Evolutionary conservation across 2,329 filamentous ascomycete genomes (phyloP), one percentile per base, ranked within the genome.

Genomic region (Talaromyces piceae): DNA sequence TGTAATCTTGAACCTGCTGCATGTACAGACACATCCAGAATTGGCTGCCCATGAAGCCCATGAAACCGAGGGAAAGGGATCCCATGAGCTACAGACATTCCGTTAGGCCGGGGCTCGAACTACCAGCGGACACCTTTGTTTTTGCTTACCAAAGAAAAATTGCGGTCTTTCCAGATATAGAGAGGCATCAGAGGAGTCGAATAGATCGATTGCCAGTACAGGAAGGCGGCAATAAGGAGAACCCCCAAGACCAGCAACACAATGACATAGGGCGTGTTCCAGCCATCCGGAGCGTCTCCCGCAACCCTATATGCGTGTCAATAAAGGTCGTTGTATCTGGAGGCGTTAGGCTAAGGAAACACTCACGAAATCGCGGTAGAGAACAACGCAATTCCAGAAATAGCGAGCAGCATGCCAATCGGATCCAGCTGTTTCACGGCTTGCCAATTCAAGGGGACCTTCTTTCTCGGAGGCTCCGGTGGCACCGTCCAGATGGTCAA

Each of bases 1-100:
- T 74, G 51, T 78, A 71, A 7, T 67, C 49, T 41, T 76, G 70
- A 28, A 83, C 65, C 30, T 79, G 68, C 63, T 87, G 83, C 69
- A 87, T 79, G 63, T 80, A 86, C 6, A 86, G 75, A 0, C 82
- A 74, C 2, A 84, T 67, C 78, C 81, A 86, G 64, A 87, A 86
- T 16, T 75, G 67, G 26, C 77, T 73, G 4, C 79, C 73, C 1
- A 77, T 73, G 58, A 87, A 87, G 4, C 77, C 77, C 67, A 84
- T 79, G 59, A 80, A 83, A 5, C 83, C 83, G 2, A 84, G 69
- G 7, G 79, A 73, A 23, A 83, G 69, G 4, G 79, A 76, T 5
- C 69, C 59, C 37, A 86, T 78, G 23, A 83, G 73, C 75, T 80
- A 50, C 28, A 6, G 12, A n/a, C n/a, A n/a, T 43, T 54, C 27